Conservation (phyloP, 2,329 filamentous ascomycete species). For the Zalaria sp. region DNA sequence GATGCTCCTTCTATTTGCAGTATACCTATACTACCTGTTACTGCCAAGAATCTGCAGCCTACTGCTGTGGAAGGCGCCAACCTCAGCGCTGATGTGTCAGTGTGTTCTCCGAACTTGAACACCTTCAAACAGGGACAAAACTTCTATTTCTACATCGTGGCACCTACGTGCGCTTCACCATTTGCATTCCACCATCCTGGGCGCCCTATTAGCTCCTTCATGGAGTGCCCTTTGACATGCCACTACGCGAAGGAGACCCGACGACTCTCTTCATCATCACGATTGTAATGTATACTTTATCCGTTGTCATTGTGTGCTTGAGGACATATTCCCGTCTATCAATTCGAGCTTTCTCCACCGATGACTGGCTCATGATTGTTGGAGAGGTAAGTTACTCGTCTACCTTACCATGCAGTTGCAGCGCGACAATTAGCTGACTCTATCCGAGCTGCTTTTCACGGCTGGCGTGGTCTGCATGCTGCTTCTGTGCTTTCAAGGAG, state of each 20-base stretch:
- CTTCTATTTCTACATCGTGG: too few relatives aligned
- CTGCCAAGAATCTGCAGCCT: too few relatives aligned
- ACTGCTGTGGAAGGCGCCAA: too few relatives aligned
- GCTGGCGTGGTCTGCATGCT: constrained; percentile 1
- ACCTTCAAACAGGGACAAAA: too few relatives aligned
- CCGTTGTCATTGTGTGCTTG: constrained; percentile 4
- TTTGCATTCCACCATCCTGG: too few relatives aligned
- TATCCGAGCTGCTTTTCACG: constrained; percentile 3
- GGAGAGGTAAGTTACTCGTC: background rate
- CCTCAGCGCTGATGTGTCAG: too few relatives aligned
- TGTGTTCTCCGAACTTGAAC: too few relatives aligned
- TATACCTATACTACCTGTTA: too few relatives aligned
- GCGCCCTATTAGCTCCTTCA: too few relatives aligned
- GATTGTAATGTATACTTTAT: constrained; percentile 3
- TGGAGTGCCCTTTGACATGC: too few relatives aligned
- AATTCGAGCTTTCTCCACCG: constrained; percentile 6
- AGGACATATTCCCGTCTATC: constrained; percentile 2
- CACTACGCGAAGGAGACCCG: background rate
- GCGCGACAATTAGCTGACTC: background rate
- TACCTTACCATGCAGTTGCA: background rate
- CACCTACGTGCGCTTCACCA: too few relatives aligned
- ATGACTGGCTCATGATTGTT: constrained; percentile 6
- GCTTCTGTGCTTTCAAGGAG: constrained; percentile 3
- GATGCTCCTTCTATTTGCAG: too few relatives aligned
- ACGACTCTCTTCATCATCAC: constrained; percentile 1